Base-by-base conservation (phyloP, 1,139 yeast genomes). In the Saccharomyces hybrid region DNA sequence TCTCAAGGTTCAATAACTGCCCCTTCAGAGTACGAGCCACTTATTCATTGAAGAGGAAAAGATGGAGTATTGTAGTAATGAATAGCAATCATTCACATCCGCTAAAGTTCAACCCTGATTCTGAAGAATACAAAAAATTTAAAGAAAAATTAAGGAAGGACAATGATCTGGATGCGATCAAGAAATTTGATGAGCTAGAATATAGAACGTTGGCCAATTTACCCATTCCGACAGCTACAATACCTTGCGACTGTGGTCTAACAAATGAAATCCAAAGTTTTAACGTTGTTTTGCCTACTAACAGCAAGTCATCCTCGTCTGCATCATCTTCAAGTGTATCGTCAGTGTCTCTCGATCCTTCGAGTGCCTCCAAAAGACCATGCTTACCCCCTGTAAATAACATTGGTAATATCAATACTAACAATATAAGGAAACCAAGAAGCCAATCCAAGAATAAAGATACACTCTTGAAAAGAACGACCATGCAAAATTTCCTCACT, bases 21-120 rank as follows among this genome's bases (percentile, higher is more conserved):
- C 89, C 90, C 1, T 85, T 85, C 66, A 77, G 87, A 66, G 76
- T 85, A 38, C 72, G 91, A 60, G 88, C 89, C 3, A 84, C 86
- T 58, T 83, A 74, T 61, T 80, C 86, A 0, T 67, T 79, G 19
- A 74, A 83, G 58, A 74, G 79, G 48, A 74, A 77, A 59, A 69
- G 70, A 48, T 85, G 91, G 91, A 73, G 81, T 8, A 73, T 84
- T 49, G 84, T 81, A 50, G 78, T 83, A 13, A 76, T 83, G 47
- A 79, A 80, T 62, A 84, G 80, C 58, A 64, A 68, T 5, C 88
- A 83, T 65, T 66, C 73, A 5, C 73, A 69, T 53, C 64, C 63
- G n/a, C 52, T 69, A 26, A 60, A 60, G 51, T 69, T 69, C 51
- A 63, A 68, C 55, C 70, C 72, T 3, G 62, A 63, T 38, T 65